A percentile compares a stretch with the other conserved stretches of the same genome.
phyloP scores from a whole-genome alignment of 2,329 filamentous ascomycete genomes.

The Penicillium sp. region DNA sequence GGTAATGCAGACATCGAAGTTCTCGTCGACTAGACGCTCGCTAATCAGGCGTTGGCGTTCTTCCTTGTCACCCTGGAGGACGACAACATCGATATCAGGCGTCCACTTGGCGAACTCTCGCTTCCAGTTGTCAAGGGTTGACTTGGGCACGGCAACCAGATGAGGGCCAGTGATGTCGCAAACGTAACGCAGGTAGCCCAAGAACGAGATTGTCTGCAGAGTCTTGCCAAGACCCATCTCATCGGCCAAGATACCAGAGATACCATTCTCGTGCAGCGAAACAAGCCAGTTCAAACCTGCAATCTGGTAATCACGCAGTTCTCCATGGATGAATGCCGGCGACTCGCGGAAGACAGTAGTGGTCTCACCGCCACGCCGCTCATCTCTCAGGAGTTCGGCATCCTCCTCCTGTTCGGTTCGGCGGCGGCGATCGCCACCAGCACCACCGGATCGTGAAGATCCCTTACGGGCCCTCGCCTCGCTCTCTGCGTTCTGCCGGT shows the following conservation, averaged over 20 bases:
- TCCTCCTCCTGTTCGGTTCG: constrained; percentile 98
- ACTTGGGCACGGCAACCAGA: constrained; percentile 89
- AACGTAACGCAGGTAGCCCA: constrained; percentile 90
- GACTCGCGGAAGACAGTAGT: constrained; percentile 93
- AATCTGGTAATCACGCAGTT: constrained; percentile 96
- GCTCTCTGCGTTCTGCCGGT: constrained; percentile 80
- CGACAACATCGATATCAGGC: constrained; percentile 88
- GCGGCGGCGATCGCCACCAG: constrained; percentile 71
- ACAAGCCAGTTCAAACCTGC: constrained; percentile 97
- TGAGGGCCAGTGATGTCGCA: constrained; percentile 88
- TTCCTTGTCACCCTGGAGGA: constrained; percentile 92
- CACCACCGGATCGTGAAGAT: constrained; percentile 77
- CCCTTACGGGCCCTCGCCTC: constrained; percentile 68
- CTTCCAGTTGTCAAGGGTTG: constrained; percentile 97
- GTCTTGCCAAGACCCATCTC: constrained; percentile 99
- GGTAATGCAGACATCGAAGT: constrained; percentile 97
- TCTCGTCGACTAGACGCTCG: constrained; percentile 84
- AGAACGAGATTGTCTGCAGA: constrained; percentile 91
- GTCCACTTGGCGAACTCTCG: constrained; percentile 93
- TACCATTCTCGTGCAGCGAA: constrained; percentile 96
- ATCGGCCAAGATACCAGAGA: constrained; percentile 94
- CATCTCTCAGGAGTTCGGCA: constrained; percentile 79
- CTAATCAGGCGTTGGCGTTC: constrained; percentile 85
- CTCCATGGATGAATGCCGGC: constrained; percentile 78
- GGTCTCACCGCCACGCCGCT: constrained; percentile 79